Evolutionary conservation across 768 basidiomycete species (phyloP).

Genomic region (Lactarius evosmus): DNA sequence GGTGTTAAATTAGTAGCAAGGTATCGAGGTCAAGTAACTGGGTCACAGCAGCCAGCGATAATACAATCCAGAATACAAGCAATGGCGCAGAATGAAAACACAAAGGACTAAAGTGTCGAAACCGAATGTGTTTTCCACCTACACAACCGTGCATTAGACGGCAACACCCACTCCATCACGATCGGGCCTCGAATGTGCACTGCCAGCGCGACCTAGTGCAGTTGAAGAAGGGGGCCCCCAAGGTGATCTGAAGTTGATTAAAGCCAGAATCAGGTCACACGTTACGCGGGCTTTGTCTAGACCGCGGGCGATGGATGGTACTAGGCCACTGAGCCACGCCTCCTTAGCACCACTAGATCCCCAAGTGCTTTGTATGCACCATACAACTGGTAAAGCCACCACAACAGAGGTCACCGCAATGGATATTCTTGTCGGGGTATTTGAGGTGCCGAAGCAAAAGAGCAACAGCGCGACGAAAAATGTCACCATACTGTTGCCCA

Average conservation of each 20-base stretch:
- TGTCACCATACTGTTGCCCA: constrained; percentile 10
- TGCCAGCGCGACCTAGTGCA: background rate
- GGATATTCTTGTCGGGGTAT: background rate
- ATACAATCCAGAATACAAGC: too few relatives aligned
- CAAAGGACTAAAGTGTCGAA: too few relatives aligned
- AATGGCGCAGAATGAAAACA: too few relatives aligned
- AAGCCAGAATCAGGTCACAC: too few relatives aligned
- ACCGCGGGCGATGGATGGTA: background rate
- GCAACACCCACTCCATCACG: background rate
- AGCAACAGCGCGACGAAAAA: constrained; percentile 6
- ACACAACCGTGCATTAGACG: too few relatives aligned
- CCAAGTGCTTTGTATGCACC: background rate
- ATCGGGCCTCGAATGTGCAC: background rate
- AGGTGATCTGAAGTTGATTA: background rate
- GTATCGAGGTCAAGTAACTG: too few relatives aligned
- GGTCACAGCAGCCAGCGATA: too few relatives aligned
- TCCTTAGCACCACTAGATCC: background rate
- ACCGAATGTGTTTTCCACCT: too few relatives aligned
- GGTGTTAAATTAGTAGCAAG: too few relatives aligned
- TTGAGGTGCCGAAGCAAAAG: constrained; percentile 8
- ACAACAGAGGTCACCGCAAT: background rate
- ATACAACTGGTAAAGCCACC: background rate
- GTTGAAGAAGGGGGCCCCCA: background rate
- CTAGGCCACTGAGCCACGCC: background rate
- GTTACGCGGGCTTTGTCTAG: background rate